A percentile compares a stretch with the other conserved stretches of the same genome.
phyloP scores from a whole-genome alignment of 2,329 filamentous ascomycete genomes.

The Sclerotinia glacialis region DNA sequence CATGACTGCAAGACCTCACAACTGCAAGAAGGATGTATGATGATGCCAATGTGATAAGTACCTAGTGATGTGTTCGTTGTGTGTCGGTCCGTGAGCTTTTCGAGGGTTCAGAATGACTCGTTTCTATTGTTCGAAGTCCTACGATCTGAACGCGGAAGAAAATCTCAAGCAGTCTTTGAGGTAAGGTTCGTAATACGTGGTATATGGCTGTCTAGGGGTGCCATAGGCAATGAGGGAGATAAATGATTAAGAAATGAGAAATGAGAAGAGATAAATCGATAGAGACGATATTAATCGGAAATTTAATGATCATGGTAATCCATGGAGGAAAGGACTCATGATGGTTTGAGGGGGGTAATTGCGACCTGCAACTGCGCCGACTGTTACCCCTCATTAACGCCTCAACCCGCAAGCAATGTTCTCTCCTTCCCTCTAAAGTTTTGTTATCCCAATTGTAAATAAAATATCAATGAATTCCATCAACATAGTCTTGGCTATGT shows the following conservation, averaged over 20 bases:
- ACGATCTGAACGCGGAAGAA: slow-evolving; percentile 1
- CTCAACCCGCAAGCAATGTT: neutral
- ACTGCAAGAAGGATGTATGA: slow-evolving; percentile 14
- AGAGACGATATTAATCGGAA: neutral
- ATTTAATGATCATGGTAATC: slow-evolving; percentile 5
- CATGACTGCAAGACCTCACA: slow-evolving; percentile 3
- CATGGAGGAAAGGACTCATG: slow-evolving; percentile 15
- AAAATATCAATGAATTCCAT: neutral
- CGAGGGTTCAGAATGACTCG: neutral
- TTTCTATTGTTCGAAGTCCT: slow-evolving; percentile 3
- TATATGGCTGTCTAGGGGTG: slow-evolving; percentile 14
- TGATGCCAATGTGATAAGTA: slow-evolving; percentile 15
- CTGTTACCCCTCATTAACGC: slow-evolving; percentile 1
- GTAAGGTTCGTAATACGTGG: slow-evolving; percentile 9
- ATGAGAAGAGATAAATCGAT: too few relatives aligned
- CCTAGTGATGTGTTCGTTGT: neutral
- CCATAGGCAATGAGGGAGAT: slow-evolving; percentile 11
- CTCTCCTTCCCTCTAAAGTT: neutral
- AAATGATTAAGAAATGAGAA: neutral
- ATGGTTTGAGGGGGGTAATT: slow-evolving; percentile 1
- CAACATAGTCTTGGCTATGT: too few relatives aligned
- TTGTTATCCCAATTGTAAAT: too few relatives aligned
- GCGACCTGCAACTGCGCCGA: slow-evolving; percentile 12
- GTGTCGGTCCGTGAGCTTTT: neutral
- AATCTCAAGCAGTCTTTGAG: slow-evolving; percentile 10